Conservation (phyloP, 2,329 filamentous ascomycete genomes). For the Xylariaceae sp. region DNA sequence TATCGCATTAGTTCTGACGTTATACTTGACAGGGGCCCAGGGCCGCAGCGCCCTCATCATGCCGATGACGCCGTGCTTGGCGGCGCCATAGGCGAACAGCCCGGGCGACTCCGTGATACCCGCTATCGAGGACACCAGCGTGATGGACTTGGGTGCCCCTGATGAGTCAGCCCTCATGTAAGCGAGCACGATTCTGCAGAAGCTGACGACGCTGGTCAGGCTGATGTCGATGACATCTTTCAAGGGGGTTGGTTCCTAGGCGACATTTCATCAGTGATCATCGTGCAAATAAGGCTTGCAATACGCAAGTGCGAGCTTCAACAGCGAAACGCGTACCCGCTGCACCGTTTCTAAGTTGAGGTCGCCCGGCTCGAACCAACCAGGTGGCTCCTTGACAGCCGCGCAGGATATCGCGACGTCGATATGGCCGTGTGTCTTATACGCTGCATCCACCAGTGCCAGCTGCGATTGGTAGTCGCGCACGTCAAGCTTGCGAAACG, state of each 20-base stretch:
- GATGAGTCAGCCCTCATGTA: not conserved
- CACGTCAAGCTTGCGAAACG: slow-evolving; percentile 1
- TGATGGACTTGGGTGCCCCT: slow-evolving; percentile 1
- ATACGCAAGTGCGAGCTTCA: not conserved
- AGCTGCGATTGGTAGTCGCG: slow-evolving; percentile 1
- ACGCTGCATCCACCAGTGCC: not conserved
- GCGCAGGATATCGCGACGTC: slow-evolving; percentile 2
- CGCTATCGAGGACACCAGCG: slow-evolving; percentile 1
- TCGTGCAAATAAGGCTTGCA: not conserved
- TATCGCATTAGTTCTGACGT: slow-evolving; percentile 1
- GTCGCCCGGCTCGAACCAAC: slow-evolving; percentile 2
- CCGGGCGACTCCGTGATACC: slow-evolving; percentile 2
- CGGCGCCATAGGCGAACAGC: slow-evolving; percentile 1
- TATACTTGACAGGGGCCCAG: slow-evolving; percentile 1
- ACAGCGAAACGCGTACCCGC: not conserved
- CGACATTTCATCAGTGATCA: not conserved
- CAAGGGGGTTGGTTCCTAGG: slow-evolving; percentile 1
- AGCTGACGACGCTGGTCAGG: slow-evolving; percentile 1
- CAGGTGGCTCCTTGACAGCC: slow-evolving; percentile 1
- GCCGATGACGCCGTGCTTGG: slow-evolving; percentile 5
- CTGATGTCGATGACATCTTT: not conserved
- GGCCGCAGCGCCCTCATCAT: not conserved
- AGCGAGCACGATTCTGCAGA: slow-evolving; percentile 1
- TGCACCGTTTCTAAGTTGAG: slow-evolving; percentile 1
- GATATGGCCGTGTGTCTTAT: not conserved